Base-by-base conservation (phyloP, 495 filamentous ascomycete genomes). In the Aspergillus sparsus region DNA sequence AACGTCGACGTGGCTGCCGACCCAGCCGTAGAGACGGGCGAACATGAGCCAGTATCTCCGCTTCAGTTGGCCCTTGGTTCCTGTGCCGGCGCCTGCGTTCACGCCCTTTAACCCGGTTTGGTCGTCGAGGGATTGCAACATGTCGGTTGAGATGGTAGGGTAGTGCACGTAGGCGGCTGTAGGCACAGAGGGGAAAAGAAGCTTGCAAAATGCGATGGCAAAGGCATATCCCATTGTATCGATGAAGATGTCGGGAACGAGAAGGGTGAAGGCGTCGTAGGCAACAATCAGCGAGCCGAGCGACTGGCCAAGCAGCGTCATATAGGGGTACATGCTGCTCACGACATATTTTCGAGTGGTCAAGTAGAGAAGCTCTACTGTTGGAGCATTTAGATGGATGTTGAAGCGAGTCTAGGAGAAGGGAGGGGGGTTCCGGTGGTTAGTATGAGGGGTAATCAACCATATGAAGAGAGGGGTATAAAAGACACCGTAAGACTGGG, bases 161-260 rank as follows among this genome's bases (percentile, higher is more conserved):
- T 97, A 98, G 72, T 98, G 94, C 2, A 98, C 93, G 68, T 98
- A 98, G 12, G 94, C 94, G 36, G 82, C 91, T 2, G 91, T 95
- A 4, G 95, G 92, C 16, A 97, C 85, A 12, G 75, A 69, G 1
- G 82, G 87, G 74, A 98, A 97, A 18, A 97, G 81, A 47, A 87
- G 82, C 67, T 93, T 95, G 74, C 82, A 87, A 11, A 96, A 76
- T 5, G 89, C 90, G 10, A 96, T 80, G 2, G 89, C 82, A 71
- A 98, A 98, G 18, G 93, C 91, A 71, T 98, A 98, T 63, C 94
- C 94, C 93, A 98, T 97, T 6, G 94, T 98, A 68, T 98, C 94
- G 65, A 98, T 81, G 64, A 97, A 96, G 53, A 98, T 83, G 68
- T 98, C 95, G 0, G 94, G 95, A 1, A 92, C 90, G 3, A 98